These are phyloP conservation scores for Powellomyces hirtus DNA, from an alignment of 192 early-diverging fungal genomes.

Conservation along the genomic window DNA sequence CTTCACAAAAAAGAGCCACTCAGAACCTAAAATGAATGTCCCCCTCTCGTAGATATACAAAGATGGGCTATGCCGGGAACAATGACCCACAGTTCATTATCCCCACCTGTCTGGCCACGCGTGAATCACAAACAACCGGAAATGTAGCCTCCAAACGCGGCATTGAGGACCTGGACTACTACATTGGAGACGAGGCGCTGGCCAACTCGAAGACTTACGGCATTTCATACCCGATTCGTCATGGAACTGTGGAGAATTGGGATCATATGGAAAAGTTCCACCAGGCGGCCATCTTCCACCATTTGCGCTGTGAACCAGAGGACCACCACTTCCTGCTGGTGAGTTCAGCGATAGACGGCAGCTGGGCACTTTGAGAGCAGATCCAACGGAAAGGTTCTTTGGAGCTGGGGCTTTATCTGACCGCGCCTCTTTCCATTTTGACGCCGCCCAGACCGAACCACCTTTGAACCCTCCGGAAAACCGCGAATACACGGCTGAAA, in stretches of 20 bases:
- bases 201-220: slow-evolving; percentile 86
- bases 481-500: slow-evolving; percentile 97
- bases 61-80: slow-evolving; percentile 97
- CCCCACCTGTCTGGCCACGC: slow-evolving; percentile 88
- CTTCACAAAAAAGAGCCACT: too few species aligned
- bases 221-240: slow-evolving; percentile 89
- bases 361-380: background rate
- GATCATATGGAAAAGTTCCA: slow-evolving; percentile 99
- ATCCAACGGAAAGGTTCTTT: background rate
- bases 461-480: slow-evolving; percentile 98
- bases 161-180: slow-evolving; percentile 96
- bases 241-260: slow-evolving; percentile 99
- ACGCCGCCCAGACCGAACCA: slow-evolving; percentile 98
- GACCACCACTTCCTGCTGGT: slow-evolving; percentile 95
- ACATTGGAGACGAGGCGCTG: slow-evolving; percentile 94
- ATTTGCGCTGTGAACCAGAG: slow-evolving; percentile 97
- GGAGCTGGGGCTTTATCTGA: background rate
- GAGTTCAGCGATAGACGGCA: slow-evolving; percentile 4
- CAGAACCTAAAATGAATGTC: too few species aligned
- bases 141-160: slow-evolving; percentile 93
- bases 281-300: slow-evolving; percentile 98
- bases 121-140: slow-evolving; percentile 49
- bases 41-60: slow-evolving; percentile 80
- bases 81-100: slow-evolving; percentile 98
- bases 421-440: too few species aligned